Evolutionary conservation across 805 yeast species (phyloP).

Genomic region (Metschnikowia rubicola): DNA sequence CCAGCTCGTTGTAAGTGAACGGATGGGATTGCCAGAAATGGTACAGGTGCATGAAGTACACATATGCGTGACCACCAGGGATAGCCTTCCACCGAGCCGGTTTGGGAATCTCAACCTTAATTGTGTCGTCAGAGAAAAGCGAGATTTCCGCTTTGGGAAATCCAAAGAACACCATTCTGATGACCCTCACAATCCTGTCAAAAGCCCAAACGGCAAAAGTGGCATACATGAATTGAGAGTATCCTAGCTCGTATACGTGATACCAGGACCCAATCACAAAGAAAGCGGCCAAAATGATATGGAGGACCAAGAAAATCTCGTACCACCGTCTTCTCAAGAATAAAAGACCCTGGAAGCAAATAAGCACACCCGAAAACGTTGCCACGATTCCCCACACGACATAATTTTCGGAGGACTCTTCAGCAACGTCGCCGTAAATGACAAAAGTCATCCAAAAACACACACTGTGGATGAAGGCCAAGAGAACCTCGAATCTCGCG

Average conservation of each 20-base stretch:
- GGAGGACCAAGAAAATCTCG: slow-evolving; percentile 23
- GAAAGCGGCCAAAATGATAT: slow-evolving; percentile 21
- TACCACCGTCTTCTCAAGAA: slow-evolving; percentile 21
- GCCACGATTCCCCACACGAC: slow-evolving; percentile 16
- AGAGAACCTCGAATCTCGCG: slow-evolving; percentile 11
- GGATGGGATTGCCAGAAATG: slow-evolving; percentile 66
- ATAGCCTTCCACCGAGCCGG: slow-evolving; percentile 47
- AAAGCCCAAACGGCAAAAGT: slow-evolving; percentile 61
- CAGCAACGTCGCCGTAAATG: slow-evolving; percentile 2
- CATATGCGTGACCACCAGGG: slow-evolving; percentile 57
- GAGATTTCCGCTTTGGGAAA: slow-evolving; percentile 32
- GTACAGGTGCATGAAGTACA: slow-evolving; percentile 50
- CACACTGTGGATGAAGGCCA: slow-evolving; percentile 14
- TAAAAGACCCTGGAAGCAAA: slow-evolving; percentile 17
- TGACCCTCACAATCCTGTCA: slow-evolving; percentile 37
- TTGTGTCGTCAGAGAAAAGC: slow-evolving; percentile 40
- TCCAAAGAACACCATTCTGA: slow-evolving; percentile 33
- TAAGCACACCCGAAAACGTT: slow-evolving; percentile 9
- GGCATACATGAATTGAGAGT: slow-evolving; percentile 40
- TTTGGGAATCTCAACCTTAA: slow-evolving; percentile 44
- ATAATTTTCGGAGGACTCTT: slow-evolving; percentile 5
- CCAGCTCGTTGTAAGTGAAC: slow-evolving; percentile 41
- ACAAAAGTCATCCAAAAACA: slow-evolving; percentile 8
- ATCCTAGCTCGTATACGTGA: slow-evolving; percentile 18
- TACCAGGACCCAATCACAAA: slow-evolving; percentile 22